Base-by-base conservation (phyloP, 2,329 filamentous ascomycete genomes). In the Lasiodiplodia gonubiensis region DNA sequence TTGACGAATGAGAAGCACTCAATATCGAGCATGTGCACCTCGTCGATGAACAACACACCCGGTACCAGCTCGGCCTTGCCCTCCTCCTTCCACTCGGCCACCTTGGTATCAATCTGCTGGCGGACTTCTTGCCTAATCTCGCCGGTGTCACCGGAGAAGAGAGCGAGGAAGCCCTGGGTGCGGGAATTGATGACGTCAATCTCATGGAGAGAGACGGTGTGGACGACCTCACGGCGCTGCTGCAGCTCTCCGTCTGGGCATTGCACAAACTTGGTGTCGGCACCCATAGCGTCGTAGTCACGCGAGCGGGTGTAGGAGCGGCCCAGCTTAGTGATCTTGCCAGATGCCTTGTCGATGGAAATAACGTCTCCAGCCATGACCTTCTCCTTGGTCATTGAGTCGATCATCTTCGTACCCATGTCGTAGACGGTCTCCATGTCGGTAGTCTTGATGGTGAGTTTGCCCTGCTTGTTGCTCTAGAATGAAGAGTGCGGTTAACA, bases 341-440 rank as follows among this genome's bases (percentile, higher is more conserved):
- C 95, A 2, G 93, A 97, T 0, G 94, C 94, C 83, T 99, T 99
- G 85, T 99, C 95, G 74, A 99, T 98, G 67, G 92, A 97, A 75
- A 99, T 96, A 72, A 99, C 95, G 78, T 99, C 95, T 74, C 95
- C 95, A 4, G 95, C 95, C 90, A 98, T 97, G 71, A 99, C 93
- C 75, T 96, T 94, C 84, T 99, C 95, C 82, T 98, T 98, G 72
- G 94, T 97, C 93, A 99, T 97, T 71, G 93, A 93, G 78, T 99
- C 95, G 72, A 99, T 99, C 95, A 99, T 98, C 83, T 98, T 98
- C 72, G 92, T 94, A 71, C 95, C 95, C 94, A 99, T 97, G 76
- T 99, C 95, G 83, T 98, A 99, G 72, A 99, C 92, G 14, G 95
- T 97, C 82, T 99, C 95, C 95, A 99, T 99, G 80, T 99, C 95